phyloP scores from a whole-genome alignment of 768 basidiomycete genomes.

The Mycena alexandri region DNA sequence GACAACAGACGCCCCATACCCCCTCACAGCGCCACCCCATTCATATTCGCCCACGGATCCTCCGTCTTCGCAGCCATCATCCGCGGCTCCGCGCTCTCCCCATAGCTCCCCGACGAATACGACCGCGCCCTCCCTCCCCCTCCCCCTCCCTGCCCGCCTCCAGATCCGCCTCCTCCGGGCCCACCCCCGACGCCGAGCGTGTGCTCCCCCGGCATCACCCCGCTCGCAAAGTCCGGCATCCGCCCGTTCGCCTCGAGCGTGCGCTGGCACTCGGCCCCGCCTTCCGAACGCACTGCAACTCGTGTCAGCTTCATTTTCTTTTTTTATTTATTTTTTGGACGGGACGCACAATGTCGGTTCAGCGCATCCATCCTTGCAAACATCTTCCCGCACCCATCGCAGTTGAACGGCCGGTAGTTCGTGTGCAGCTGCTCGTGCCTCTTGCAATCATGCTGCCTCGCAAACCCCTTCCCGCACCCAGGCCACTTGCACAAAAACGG shows the following conservation, averaged over 20 bases:
- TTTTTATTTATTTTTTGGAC: too few species aligned
- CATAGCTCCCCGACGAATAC: slow-evolving; percentile 33
- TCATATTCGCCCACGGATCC: slow-evolving; percentile 39
- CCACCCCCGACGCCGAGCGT: too few species aligned
- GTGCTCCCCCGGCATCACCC: slow-evolving; percentile 24
- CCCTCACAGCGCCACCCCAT: slow-evolving; percentile 26
- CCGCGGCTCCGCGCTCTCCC: slow-evolving; percentile 21
- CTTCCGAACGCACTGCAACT: slow-evolving; percentile 83
- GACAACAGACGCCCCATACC: too few species aligned
- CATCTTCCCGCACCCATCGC: slow-evolving; percentile 92
- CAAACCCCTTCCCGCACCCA: slow-evolving; percentile 94
- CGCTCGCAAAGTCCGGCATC: slow-evolving; percentile 46
- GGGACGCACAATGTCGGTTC: slow-evolving; percentile 92
- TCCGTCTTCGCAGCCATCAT: slow-evolving; percentile 29
- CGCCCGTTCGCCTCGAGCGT: slow-evolving; percentile 48
- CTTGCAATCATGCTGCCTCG: slow-evolving; percentile 96
- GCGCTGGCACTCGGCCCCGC: slow-evolving; percentile 79
- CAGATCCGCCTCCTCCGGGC: too few species aligned
- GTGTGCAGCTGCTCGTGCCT: slow-evolving; percentile 92
- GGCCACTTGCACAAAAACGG: slow-evolving; percentile 97
- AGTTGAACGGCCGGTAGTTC: slow-evolving; percentile 92
- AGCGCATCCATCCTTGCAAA: slow-evolving; percentile 97
- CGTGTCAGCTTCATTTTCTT: too few species aligned
- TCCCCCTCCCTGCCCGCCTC: too few species aligned
- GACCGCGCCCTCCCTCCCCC: slow-evolving; percentile 20